Base-by-base conservation (phyloP, 805 yeast species). In the Priceomyces carsonii region DNA sequence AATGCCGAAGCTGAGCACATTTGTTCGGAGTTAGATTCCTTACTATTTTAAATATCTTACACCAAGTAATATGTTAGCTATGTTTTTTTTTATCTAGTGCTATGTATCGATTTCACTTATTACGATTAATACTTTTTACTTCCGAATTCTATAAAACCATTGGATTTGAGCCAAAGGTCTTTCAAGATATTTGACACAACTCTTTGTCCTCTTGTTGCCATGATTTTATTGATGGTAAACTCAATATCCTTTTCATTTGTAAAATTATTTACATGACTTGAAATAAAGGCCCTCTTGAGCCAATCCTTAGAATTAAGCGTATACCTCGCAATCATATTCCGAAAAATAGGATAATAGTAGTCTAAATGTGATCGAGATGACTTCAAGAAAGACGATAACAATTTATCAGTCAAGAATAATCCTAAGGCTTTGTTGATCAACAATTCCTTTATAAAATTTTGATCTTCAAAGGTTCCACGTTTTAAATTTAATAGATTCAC, bases 181-280 rank as follows among this genome's bases (percentile, higher is more conserved):
- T 79, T 73, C 8, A 84, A 61, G 1, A 79, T 66, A 14, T 72
- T 79, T 32, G 77, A 72, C 2, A 82, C 80, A 25, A 72, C 71
- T 45, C 87, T 63, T 26, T 76, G 76, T 2, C 90, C 90, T 48
- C 88, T 71, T 0, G 88, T 81, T 1, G 80, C 40, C 56, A 78
- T 50, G 19, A 84, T 46, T 50, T 79, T 80, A 43, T 73, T 78
- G 14, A 79, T 52, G 33, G 82, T 75, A 18, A 26, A 22, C 8
- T 45, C 43, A 4, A 65, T 45, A 6, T 70, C 77, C 34, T 69
- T 64, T 2, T 55, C 47, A 32, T 53, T 45, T 1, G 5, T 20
- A 13, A 53, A 20, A 9, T 47, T 42, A 19, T 55, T 42, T 10
- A 40, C 15, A 33, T 48, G 18, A 14, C 33, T 25, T 12, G 38